Percentiles rank a stretch among this genome's conserved stretches.
Conservation (phyloP, 176 grass and related monocot genomes). For the Pontederia crassipes region DNA sequence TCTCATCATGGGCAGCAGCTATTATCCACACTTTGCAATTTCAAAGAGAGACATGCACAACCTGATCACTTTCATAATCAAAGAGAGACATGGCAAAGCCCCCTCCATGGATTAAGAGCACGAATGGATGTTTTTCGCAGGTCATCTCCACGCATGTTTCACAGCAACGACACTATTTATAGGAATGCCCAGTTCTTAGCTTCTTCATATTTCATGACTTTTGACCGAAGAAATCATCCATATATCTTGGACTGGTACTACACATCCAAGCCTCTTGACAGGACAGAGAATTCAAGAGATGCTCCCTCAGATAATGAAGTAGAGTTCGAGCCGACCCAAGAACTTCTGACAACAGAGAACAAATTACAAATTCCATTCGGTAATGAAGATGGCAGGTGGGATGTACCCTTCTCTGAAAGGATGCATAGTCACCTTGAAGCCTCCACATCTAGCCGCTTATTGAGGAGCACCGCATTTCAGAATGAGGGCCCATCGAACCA, state of each 20-base stretch:
- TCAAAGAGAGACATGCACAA: constrained; percentile 52
- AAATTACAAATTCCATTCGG: constrained; percentile 34
- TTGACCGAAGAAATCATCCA: constrained; percentile 46
- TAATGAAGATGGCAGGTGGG: constrained; percentile 18
- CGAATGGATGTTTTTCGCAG: constrained; percentile 33
- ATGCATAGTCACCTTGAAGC: constrained; percentile 43
- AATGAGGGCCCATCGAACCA: constrained; percentile 7
- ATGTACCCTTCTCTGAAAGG: constrained; percentile 27
- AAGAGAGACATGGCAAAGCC: constrained; percentile 34
- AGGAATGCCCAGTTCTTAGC: constrained; percentile 30
- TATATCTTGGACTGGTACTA: constrained; percentile 96
- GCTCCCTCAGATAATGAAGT: constrained; percentile 14
- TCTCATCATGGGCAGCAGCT: constrained; percentile 45
- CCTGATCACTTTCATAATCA: constrained; percentile 35
- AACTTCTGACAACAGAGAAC: constrained; percentile 9
- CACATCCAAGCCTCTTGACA: constrained; percentile 26
- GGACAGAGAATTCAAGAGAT: constrained; percentile 21
- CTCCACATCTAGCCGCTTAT: constrained; percentile 63
- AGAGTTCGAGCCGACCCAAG: constrained; percentile 9
- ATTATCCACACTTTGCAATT: constrained; percentile 66
- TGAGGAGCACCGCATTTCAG: constrained; percentile 23
- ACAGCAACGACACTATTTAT: constrained; percentile 9
- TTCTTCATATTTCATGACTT: constrained; percentile 47
- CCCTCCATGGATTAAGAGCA: constrained; percentile 27
- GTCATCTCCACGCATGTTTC: constrained; percentile 19